A percentile compares a stretch with the other conserved stretches of the same genome.
phyloP scores from a whole-genome alignment of 306 rosid species.

The Hylodesmum podocarpum region DNA sequence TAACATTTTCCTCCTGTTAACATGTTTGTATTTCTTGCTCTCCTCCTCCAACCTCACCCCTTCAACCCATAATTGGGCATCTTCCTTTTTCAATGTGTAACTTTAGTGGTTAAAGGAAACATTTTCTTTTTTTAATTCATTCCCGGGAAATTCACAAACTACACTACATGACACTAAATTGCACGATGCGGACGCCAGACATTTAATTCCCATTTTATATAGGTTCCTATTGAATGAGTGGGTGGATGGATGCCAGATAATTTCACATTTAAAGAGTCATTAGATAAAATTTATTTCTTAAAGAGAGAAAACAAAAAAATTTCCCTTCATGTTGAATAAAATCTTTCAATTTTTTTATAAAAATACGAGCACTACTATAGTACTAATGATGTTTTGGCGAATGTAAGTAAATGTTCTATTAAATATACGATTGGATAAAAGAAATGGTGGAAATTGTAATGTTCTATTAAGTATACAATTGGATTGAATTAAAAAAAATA shows the following conservation, averaged over 20 bases:
- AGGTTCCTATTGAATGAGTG: neutral
- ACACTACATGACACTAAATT: neutral
- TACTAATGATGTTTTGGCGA: no score
- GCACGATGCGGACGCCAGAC: neutral
- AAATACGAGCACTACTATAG: no score
- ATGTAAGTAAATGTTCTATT: no score
- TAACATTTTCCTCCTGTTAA: conserved; percentile 31
- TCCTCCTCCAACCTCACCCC: neutral
- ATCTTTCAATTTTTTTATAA: no score
- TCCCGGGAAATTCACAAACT: neutral
- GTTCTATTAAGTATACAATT: no score
- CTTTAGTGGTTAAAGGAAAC: conserved; percentile 18
- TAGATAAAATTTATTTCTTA: no score
- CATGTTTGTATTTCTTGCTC: conserved; percentile 20
- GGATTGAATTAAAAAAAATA: neutral
- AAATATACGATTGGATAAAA: no score
- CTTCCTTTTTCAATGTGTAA: conserved; percentile 32
- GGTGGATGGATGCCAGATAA: neutral
- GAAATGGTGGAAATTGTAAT: no score
- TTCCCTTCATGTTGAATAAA: no score
- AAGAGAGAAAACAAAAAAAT: no score
- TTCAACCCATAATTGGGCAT: conserved; percentile 17
- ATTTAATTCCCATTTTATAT: neutral
- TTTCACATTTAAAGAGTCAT: neutral
- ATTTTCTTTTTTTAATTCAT: neutral